Conservation (phyloP, 768 basidiomycete genomes). For the Amanita jacksonii region DNA sequence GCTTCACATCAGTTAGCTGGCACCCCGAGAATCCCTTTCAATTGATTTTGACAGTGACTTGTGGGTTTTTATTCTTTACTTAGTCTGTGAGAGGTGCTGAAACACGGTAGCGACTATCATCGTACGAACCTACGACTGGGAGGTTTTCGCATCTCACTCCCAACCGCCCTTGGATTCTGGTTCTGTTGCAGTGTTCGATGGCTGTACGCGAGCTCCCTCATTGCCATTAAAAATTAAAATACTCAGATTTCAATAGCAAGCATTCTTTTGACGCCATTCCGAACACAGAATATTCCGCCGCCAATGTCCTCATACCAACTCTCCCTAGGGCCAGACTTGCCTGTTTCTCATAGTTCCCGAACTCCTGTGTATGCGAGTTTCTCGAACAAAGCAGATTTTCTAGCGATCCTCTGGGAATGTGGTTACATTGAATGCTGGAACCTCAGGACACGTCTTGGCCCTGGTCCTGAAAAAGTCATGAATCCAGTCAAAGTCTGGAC, state of each 20-base stretch:
- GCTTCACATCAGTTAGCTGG: constrained; percentile 75
- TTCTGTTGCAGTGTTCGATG: constrained; percentile 83
- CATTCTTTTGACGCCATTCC: constrained; percentile 85
- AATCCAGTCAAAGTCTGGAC: constrained; percentile 36
- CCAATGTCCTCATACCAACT: constrained; percentile 77
- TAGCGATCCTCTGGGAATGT: constrained; percentile 64
- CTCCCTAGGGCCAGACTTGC: constrained; percentile 15
- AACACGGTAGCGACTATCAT: constrained; percentile 38
- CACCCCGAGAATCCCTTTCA: constrained; percentile 72
- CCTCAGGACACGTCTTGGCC: constrained; percentile 50
- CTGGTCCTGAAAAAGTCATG: constrained; percentile 51
- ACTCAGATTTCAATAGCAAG: constrained; percentile 34
- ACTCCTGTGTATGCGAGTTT: constrained; percentile 63
- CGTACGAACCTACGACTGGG: constrained; percentile 64
- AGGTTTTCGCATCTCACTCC: constrained; percentile 55
- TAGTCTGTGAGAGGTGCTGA: constrained; percentile 1
- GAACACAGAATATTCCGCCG: constrained; percentile 94
- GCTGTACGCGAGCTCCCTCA: constrained; percentile 47
- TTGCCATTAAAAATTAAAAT: constrained; percentile 1
- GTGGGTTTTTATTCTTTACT: constrained; percentile 30
- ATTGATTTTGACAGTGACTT: constrained; percentile 54
- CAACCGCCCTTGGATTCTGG: constrained; percentile 69
- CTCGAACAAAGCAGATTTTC: constrained; percentile 41
- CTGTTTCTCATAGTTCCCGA: constrained; percentile 13
- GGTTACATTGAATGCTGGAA: constrained; percentile 64